Evolutionary conservation across 805 yeast genomes (phyloP).

Genomic region (Schizosaccharomyces japonicus): DNA sequence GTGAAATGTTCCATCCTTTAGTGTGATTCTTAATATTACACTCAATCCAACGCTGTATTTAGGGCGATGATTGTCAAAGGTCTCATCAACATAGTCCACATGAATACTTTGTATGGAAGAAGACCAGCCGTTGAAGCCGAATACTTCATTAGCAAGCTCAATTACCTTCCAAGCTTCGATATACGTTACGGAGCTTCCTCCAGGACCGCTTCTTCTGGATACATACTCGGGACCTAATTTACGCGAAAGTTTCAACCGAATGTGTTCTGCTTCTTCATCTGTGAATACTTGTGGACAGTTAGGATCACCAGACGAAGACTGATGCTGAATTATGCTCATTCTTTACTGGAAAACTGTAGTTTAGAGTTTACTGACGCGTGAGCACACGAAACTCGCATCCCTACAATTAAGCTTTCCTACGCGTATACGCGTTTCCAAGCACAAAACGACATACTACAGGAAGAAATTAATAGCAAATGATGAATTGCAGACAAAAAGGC

Average conservation of each 20-base stretch:
- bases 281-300: too few relatives aligned
- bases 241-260: conserved; percentile 9
- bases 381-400: too few relatives aligned
- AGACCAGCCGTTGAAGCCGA: conserved; percentile 62
- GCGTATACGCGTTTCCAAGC: too few relatives aligned
- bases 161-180: conserved; percentile 56
- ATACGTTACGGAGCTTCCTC: conserved; percentile 29
- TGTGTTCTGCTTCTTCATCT: neutral
- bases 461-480: too few relatives aligned
- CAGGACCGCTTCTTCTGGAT: conserved; percentile 39
- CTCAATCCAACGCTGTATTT: conserved; percentile 9
- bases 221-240: conserved; percentile 35
- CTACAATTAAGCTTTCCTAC: too few relatives aligned
- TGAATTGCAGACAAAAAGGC: too few relatives aligned
- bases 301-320: too few relatives aligned
- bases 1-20: conserved; percentile 61
- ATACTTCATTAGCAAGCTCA: conserved; percentile 46
- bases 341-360: too few relatives aligned
- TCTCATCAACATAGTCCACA: conserved; percentile 30
- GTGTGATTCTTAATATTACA: conserved; percentile 35
- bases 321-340: too few relatives aligned
- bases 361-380: too few relatives aligned
- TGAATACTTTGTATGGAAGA: conserved; percentile 33
- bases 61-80: too few relatives aligned
- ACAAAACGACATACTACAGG: too few relatives aligned